A percentile compares a stretch with the other conserved stretches of the same genome.
Conservation (phyloP, 2,329 filamentous ascomycete species). For the Blastomyces emzantsi region DNA sequence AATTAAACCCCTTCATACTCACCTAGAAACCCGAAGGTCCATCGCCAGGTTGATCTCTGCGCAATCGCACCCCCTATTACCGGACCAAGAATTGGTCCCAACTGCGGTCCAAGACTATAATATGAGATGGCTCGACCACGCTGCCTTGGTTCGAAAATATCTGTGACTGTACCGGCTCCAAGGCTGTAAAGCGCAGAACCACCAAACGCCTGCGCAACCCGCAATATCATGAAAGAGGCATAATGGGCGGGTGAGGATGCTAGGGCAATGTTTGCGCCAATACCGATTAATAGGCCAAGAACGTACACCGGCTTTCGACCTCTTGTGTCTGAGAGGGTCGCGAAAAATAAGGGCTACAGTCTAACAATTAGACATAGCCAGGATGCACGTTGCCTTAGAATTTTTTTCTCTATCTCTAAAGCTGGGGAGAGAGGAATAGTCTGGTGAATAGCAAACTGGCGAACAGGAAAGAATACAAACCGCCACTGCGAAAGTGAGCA, state of each 20-base stretch:
- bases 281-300: slow-evolving; percentile 33
- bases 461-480: neutral
- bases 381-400: neutral
- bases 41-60: slow-evolving; percentile 32
- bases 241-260: slow-evolving; percentile 33
- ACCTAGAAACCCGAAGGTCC: slow-evolving; percentile 32
- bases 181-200: slow-evolving; percentile 32
- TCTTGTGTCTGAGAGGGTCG: slow-evolving; percentile 32
- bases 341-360: slow-evolving; percentile 34
- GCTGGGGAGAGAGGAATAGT: neutral
- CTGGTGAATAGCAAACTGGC: neutral
- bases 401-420: no score
- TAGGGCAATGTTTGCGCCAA: slow-evolving; percentile 33
- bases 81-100: slow-evolving; percentile 39
- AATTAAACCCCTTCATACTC: neutral
- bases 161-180: slow-evolving; percentile 38
- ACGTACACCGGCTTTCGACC: slow-evolving; percentile 37
- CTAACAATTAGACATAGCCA: neutral
- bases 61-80: slow-evolving; percentile 37
- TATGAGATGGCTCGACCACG: slow-evolving; percentile 35
- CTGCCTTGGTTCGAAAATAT: slow-evolving; percentile 33
- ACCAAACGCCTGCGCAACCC: slow-evolving; percentile 38
- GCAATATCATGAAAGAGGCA: slow-evolving; percentile 32
- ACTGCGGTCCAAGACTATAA: slow-evolving; percentile 38
- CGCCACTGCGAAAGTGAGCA: slow-evolving; percentile 36